Base-by-base conservation (phyloP, 1,284 basidiomycete genomes). In the Apiotrichum brassicae region DNA sequence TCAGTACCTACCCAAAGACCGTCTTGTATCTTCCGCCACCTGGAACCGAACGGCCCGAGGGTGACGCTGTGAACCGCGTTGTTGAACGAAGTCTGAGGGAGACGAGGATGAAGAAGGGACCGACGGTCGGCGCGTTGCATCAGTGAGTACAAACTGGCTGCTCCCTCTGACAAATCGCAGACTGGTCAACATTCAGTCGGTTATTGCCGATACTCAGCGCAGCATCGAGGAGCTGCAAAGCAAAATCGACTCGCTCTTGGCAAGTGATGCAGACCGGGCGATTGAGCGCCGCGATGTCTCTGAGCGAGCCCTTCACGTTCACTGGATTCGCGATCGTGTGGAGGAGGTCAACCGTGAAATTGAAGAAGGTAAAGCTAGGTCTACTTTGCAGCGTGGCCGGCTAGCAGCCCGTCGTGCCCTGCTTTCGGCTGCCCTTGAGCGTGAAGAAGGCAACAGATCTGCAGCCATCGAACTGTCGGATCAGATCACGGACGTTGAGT, bases 101-200 rank as follows among this genome's bases (percentile, higher is more conserved):
- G 48, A 73, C 71, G 8, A 57, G 65, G 30, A 73, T 73, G 72
- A 67, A 70, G 56, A 64, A 66, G 39, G 70, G 71, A 11, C 54
- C 62, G 8, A 65, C 62, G 1, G 53, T 72, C 3, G 69, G 68
- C 8, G 64, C 58, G 1, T 46, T 75, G 6, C 66, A 71, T 46
- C 66, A 71, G 71, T 72, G 36, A 43, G 69, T 58, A 2, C 4
- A 1, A 11, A 0, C 4, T 11, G n/a, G 6, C 4, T n/a, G 7
- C 2, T 0, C 2, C 6, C 25, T 38, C 50, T 59, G 46, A 59
- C 45, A 14, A 7, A n/a, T n/a, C n/a, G n/a, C 47, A 89, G 87
- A 64, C 74, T 90, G 24, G 82, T 82, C 34, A 82, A 79, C 46
- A 66, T 87, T 26, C 85, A 88, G 60, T 76, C 81, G 20, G 79